Evolutionary conservation across 1,139 yeast genomes (phyloP).

Genomic region (Kurtzmaniella quercitrusa): DNA sequence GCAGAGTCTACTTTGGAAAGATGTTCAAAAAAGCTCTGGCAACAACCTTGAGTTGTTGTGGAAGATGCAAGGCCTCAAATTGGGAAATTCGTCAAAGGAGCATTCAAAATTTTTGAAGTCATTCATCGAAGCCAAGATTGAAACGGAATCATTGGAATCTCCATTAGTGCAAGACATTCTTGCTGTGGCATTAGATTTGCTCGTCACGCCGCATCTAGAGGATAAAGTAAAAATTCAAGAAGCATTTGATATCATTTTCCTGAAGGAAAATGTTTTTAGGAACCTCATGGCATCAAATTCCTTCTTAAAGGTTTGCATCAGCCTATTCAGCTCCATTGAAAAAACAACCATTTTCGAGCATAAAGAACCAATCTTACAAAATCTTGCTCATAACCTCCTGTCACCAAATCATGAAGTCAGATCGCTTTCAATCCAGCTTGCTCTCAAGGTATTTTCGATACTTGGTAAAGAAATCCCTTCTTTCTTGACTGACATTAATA

Average conservation of each 20-base stretch:
- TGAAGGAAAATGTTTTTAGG: background rate
- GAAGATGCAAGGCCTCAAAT: constrained; percentile 22
- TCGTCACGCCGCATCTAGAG: background rate
- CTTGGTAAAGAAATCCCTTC: constrained; percentile 28
- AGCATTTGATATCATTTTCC: background rate
- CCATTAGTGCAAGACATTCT: background rate
- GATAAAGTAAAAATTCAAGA: background rate
- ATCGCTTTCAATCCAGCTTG: constrained; percentile 38
- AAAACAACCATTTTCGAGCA: no score
- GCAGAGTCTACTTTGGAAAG: constrained; percentile 10
- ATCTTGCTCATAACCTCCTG: constrained; percentile 31
- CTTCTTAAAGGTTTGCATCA: background rate
- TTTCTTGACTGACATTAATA: constrained; percentile 37
- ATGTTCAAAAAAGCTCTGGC: constrained; percentile 13
- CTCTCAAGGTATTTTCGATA: constrained; percentile 24
- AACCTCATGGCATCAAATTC: background rate
- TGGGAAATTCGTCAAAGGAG: background rate
- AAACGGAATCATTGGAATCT: background rate
- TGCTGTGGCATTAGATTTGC: background rate
- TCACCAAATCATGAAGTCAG: constrained; percentile 49
- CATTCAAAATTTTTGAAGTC: background rate
- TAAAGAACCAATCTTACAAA: background rate
- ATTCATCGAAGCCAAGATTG: background rate
- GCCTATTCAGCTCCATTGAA: background rate
- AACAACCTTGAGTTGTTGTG: constrained; percentile 33